Evolutionary conservation across 495 filamentous ascomycete species (phyloP).

Genomic region (Glarea lozoyensis): DNA sequence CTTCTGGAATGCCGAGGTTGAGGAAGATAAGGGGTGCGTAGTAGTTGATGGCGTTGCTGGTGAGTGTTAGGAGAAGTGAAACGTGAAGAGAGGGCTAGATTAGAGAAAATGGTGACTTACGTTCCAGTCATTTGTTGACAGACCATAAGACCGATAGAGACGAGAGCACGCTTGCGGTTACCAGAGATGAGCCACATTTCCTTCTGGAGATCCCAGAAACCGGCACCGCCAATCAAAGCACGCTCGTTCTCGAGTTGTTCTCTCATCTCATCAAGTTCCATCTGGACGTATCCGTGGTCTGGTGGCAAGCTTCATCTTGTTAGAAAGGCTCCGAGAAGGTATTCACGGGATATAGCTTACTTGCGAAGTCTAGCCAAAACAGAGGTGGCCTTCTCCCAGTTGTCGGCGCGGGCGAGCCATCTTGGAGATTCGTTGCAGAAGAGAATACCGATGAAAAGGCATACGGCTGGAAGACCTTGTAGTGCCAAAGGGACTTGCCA

Average conservation of each 20-base stretch:
- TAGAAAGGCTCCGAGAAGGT: background rate
- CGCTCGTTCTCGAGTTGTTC: slow-evolving; percentile 60
- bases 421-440: slow-evolving; percentile 62
- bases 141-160: slow-evolving; percentile 55
- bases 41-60: slow-evolving; percentile 50
- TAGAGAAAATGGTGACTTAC: background rate
- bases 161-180: slow-evolving; percentile 53
- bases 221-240: slow-evolving; percentile 15
- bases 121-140: slow-evolving; percentile 40
- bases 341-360: slow-evolving; percentile 3
- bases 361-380: slow-evolving; percentile 25
- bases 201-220: slow-evolving; percentile 51
- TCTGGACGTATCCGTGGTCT: slow-evolving; percentile 54
- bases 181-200: slow-evolving; percentile 64
- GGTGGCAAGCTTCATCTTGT: slow-evolving; percentile 27
- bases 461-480: slow-evolving; percentile 55
- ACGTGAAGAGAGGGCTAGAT: slow-evolving; percentile 3
- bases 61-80: no score
- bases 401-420: slow-evolving; percentile 59
- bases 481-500: slow-evolving; percentile 62
- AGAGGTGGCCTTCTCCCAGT: slow-evolving; percentile 55
- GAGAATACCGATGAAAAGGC: slow-evolving; percentile 48
- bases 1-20: slow-evolving; percentile 41
- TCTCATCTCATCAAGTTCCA: slow-evolving; percentile 54
- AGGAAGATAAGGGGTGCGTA: slow-evolving; percentile 67